Base-by-base conservation (phyloP, 1,284 basidiomycete species). In the Blastosporella zonata region DNA sequence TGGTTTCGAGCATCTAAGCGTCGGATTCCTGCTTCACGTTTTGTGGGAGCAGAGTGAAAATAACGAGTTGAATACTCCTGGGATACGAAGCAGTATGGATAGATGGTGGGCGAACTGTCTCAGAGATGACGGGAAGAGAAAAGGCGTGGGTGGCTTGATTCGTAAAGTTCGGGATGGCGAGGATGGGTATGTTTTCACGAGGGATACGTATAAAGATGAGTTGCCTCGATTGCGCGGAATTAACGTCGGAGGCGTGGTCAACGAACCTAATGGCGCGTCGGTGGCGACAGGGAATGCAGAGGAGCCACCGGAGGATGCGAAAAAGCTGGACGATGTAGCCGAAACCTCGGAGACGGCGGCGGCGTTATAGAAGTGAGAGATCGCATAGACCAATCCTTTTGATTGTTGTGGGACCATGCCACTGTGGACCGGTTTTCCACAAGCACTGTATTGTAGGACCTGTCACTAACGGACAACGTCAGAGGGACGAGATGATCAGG, bases 61-160 rank as follows among this genome's bases (percentile, higher is more conserved):
- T 33, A 65, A 70, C 13, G 65, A 75, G 55, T 69, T 90, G 28
- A 70, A 79, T 57, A 70, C 75, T 3, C 57, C 62, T 3, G 67
- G 68, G 21, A 67, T 87, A 38, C 66, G 67, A 38, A 68, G 69
- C 51, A 87, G 85, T 62, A 83, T 90, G 80, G 87, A 89, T 55
- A 67, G 72, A 49, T 90, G 84, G 82, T 90, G 87, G 87, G 77
- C 79, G 20, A 82, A 84, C 58, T 89, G 86, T 61, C 69, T 89
- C 43, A 68, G 86, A 51, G 74, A 84, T 54, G 70, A 77, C 17
- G 67, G 69, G 50, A 83, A 85, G 55, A 67, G 86, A 53, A 62
- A 68, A 31, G 81, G 75, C 73, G 70, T 89, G 27, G 68, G 71
- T 22, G 64, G 60, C 25, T 55, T 74, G 42, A 79, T 87, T 28